Percentiles rank a stretch among this genome's conserved stretches.
Evolutionary conservation across 1,139 yeast genomes (phyloP).

Genomic region (Taphrina wiesneri): DNA sequence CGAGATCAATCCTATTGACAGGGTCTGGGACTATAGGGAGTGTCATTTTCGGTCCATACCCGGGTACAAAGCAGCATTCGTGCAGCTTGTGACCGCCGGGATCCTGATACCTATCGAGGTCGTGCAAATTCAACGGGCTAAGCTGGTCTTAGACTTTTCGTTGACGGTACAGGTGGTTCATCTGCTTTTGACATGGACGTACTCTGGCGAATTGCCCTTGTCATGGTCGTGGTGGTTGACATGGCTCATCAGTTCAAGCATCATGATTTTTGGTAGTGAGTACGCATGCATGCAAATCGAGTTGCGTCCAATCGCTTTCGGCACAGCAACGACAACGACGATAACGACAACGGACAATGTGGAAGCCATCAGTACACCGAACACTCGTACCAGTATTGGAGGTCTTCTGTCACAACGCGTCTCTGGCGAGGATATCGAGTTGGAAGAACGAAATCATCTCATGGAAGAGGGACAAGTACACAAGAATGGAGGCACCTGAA

Average conservation of each 20-base stretch:
- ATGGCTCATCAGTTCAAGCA: slow-evolving; percentile 20
- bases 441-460: background rate
- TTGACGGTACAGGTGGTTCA: slow-evolving; percentile 30
- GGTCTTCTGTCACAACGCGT: background rate
- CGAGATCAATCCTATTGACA: slow-evolving; percentile 12
- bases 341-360: background rate
- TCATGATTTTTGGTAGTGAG: slow-evolving; percentile 35
- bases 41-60: slow-evolving; percentile 37
- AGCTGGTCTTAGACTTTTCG: slow-evolving; percentile 34
- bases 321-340: background rate
- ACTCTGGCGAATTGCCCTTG: slow-evolving; percentile 20
- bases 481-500: background rate
- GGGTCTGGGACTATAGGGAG: slow-evolving; percentile 19
- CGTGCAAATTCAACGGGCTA: slow-evolving; percentile 28
- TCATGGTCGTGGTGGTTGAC: slow-evolving; percentile 33
- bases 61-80: slow-evolving; percentile 5
- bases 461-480: slow-evolving; percentile 2
- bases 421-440: slow-evolving; percentile 4
- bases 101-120: slow-evolving; percentile 17
- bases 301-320: slow-evolving; percentile 30
- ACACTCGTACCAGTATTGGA: background rate
- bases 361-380: background rate
- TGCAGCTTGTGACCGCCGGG: slow-evolving; percentile 8
- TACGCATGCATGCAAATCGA: slow-evolving; percentile 35
- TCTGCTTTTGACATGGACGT: slow-evolving; percentile 25